Base-by-base conservation (phyloP, 331 rosid species). In the Malus hybrid region DNA sequence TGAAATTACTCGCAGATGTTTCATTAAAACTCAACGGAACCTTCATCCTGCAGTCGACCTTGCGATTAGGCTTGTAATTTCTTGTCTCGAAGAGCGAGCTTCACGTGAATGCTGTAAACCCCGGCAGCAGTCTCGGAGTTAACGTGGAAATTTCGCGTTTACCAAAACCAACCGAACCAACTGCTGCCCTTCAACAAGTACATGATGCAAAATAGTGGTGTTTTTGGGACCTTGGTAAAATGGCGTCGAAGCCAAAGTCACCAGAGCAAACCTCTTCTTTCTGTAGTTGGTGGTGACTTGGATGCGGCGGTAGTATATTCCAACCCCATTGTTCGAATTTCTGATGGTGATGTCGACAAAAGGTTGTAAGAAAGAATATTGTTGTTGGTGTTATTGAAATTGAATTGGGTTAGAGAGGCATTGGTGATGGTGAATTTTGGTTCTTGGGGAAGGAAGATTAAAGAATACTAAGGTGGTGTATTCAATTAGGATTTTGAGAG, bases 21-120 rank as follows among this genome's bases (percentile, higher is more conserved):
- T 32, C 36, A 15, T 70, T 29, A 16, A n/a, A 12, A 52, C 39
- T 52, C 27, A 70, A 52, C 31, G 63, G 74, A 52, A 50, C 46
- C 81, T 0, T 61, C 60, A 81, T 12, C 13, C 52, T 52, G 44
- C 85, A 82, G 6, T 31, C 12, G 27, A 82, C 31, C 67, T 73
- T 69, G 42, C 62, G 71, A 66, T n/a, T 7, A 18, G 55, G 36
- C 15, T 74, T 78, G 54, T 80, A 71, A 34, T 62, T 16, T 50
- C 77, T 57, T 5, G 76, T 65, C 60, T 48, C 50, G 74, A 18
- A 90, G 83, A 67, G 81, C 79, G 34, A 90, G 68, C 78, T 85
- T 82, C 77, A 92, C 85, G n/a, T 83, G 80, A 18, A 92, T 88
- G 44, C 65, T 67, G 67, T 77, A 88, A 68, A 77, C 15, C 65